Percentiles rank a stretch among this genome's conserved stretches.
phyloP scores from a whole-genome alignment of 176 grass and related monocot genomes.

The Oryza longistaminata region DNA sequence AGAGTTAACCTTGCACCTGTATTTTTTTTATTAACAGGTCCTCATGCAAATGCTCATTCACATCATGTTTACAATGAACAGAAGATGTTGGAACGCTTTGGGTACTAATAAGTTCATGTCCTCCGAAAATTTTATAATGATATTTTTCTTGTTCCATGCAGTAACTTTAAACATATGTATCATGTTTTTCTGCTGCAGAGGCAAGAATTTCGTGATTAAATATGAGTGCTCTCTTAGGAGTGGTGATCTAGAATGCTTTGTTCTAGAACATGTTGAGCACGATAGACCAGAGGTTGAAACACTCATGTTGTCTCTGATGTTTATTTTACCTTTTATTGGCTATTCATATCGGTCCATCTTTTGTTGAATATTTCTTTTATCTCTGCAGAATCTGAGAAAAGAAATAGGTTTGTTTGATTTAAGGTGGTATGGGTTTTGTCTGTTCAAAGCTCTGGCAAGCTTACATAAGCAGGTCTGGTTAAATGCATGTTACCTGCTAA shows the following conservation, averaged over 20 bases:
- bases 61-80: slow-evolving; percentile 89
- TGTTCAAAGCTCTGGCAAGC: slow-evolving; percentile 81
- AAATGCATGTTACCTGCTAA: slow-evolving; percentile 29
- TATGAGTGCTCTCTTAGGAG: slow-evolving; percentile 66
- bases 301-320: not conserved
- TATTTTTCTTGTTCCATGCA: slow-evolving; percentile 10
- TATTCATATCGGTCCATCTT: not conserved
- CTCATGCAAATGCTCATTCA: slow-evolving; percentile 79
- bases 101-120: slow-evolving; percentile 50
- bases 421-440: slow-evolving; percentile 77
- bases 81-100: slow-evolving; percentile 90
- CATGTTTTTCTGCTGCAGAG: slow-evolving; percentile 57
- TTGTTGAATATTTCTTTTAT: slow-evolving; percentile 36
- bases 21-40: slow-evolving; percentile 58
- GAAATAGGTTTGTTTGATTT: slow-evolving; percentile 72
- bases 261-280: slow-evolving; percentile 91
- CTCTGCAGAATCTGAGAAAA: slow-evolving; percentile 66
- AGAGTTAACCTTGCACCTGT: slow-evolving; percentile 32
- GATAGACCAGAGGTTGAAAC: slow-evolving; percentile 82
- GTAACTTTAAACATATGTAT: slow-evolving; percentile 7
- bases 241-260: slow-evolving; percentile 77
- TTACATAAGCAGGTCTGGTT: slow-evolving; percentile 77
- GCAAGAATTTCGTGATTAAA: slow-evolving; percentile 67
- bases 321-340: slow-evolving; percentile 28
- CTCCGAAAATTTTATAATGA: not conserved